Evolutionary conservation across 805 yeast genomes (phyloP), one percentile per base, ranked within the genome.

Genomic region (Brettanomyces custersianus): DNA sequence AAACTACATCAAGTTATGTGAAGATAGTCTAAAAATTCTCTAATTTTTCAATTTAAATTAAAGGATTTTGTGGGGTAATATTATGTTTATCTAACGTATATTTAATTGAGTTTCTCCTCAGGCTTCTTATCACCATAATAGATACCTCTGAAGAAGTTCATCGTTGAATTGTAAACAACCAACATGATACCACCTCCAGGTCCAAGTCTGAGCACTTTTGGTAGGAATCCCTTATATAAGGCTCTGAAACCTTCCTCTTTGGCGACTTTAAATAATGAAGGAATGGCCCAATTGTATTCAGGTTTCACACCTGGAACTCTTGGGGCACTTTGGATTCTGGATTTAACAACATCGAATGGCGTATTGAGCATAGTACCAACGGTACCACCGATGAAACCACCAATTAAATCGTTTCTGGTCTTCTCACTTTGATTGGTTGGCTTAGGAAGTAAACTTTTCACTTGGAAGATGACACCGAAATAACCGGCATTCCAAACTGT

Each of bases 141-240:
- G 33, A 61, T 29, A n/a, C 63, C 63, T 66, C 88, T 75, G 71
- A 92, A 92, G 67, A 86, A 85, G 58, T 88, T 96, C 94, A 88
- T 87, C 45, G 88, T 77, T 18, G 86, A 70, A 30, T 96, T 86
- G 71, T 87, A 92, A n/a, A 92, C 98, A 33, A 92, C 97, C 58
- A 92, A 72, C 54, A 92, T 67, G 48, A 92, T 87, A 68, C 99
- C 99, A 60, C 99, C 99, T 55, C 99, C 99, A 42, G 99, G 98
- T 33, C 97, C 98, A 47, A 92, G 71, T 73, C 99, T 80, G 55
- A 92, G 70, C 10, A 92, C 96, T 70, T 92, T 92, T 48, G 99
- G 99, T 45, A 88, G 57, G 74, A 92, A 90, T 28, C 98, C 98
- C 66, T 88, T 90, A 64, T 88, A 90, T 40, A 92, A 72, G 6